Evolutionary conservation across 768 basidiomycete genomes (phyloP), one percentile per base, ranked within the genome.

Genomic region (Tricholoma sp.): DNA sequence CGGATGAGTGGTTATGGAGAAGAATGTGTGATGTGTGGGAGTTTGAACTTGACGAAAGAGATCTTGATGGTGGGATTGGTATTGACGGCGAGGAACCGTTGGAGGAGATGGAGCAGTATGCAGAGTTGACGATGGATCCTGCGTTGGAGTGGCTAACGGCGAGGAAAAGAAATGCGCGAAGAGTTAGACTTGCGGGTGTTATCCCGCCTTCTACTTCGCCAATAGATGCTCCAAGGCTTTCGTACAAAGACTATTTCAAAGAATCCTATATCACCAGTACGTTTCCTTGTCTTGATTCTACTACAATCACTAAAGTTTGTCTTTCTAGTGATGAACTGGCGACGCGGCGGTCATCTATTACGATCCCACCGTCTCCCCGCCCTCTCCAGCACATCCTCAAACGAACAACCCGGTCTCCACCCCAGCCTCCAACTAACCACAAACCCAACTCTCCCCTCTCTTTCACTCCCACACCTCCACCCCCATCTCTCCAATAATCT

Each of bases 1-100:
- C 77, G 46, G 93, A 94, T 64, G 91, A 95, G 61, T 79, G 75
- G 60, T 75, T 91, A 10, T 98, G 94, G 95, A 85, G 83, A 69
- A 64, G 77, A 10, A 83, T 96, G 83, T 93, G 88, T 65, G 69
- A 74, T 10, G 64, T 73, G 16, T 80, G 84, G 66, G 79, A 78
- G 5, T 89, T 84, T 62, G 64, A 39, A 21, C 56, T 49, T 3
- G 29, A 14, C 19, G 46, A 58, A 24, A 57, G 49, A 18, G 53
- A 46, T 11, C 24, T 27, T 31, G 37, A 9, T 53, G 54, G 27
- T 16, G 45, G 24, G 24, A 27, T 27, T 55, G 37, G 18, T 18
- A 68, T 65, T 18, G 64, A 66, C 51, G 72, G 74, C 14, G 69
- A 72, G 19, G 72, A 79, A 54, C 64, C 67, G 22, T 57, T 69